Conservation (phyloP, 192 early-diverging fungal species). For the Backusella luteola region DNA sequence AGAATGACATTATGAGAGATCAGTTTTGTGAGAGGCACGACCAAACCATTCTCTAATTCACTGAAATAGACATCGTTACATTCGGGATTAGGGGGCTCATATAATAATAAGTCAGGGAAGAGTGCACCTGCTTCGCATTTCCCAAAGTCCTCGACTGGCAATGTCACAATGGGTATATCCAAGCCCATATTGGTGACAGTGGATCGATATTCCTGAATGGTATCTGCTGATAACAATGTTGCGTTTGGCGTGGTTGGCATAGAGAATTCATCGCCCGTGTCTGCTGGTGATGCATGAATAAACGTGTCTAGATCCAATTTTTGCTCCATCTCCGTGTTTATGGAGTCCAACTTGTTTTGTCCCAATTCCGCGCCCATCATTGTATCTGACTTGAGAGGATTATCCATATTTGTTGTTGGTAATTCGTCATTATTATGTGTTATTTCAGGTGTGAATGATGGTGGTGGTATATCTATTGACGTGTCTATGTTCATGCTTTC, state of each 20-base stretch:
- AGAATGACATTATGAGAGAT: slow-evolving; percentile 17
- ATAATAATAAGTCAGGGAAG: slow-evolving; percentile 48
- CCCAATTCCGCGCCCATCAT: slow-evolving; percentile 4
- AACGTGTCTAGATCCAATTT: neutral
- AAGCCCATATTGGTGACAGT: slow-evolving; percentile 26
- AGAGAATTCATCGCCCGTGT: slow-evolving; percentile 3
- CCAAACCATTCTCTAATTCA: slow-evolving; percentile 50
- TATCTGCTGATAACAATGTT: neutral
- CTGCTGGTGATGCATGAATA: neutral
- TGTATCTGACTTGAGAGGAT: slow-evolving; percentile 2
- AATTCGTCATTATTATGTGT: neutral
- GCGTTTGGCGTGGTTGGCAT: slow-evolving; percentile 8
- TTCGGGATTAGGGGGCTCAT: slow-evolving; percentile 53
- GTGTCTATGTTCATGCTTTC: neutral
- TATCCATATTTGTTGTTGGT: neutral
- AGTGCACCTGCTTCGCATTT: slow-evolving; percentile 41
- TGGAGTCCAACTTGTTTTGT: neutral
- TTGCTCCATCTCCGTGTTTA: neutral
- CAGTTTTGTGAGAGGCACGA: slow-evolving; percentile 50
- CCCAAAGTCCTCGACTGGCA: slow-evolving; percentile 35
- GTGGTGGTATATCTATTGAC: neutral
- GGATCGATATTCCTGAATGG: neutral
- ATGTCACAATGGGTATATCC: slow-evolving; percentile 26
- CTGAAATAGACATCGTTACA: slow-evolving; percentile 54
- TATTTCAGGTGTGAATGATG: neutral